Conservation (phyloP, 202 grass and related monocot species). For the Dendrocalamus latiflorus region DNA sequence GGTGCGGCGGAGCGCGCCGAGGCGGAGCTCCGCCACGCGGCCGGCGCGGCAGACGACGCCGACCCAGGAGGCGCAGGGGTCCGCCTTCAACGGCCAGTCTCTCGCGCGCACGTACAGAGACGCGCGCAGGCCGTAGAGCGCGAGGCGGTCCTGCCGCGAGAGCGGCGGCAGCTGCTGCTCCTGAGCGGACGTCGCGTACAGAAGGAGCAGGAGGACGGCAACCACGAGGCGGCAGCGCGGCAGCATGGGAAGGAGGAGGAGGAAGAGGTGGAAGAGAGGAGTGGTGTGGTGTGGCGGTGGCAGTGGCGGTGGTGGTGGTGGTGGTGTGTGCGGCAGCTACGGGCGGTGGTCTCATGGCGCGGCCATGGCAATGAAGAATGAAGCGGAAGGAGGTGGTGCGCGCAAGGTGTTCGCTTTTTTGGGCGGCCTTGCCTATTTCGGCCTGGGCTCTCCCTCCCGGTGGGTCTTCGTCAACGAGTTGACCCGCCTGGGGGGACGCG, state of each 20-base stretch:
- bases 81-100: constrained; percentile 55
- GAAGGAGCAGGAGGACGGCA: not conserved
- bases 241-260: constrained; percentile 21
- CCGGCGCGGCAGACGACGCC: constrained; percentile 55
- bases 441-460: not conserved
- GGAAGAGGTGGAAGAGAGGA: not conserved
- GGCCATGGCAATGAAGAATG: constrained; percentile 5
- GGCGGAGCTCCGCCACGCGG: constrained; percentile 51
- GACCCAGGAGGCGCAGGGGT: constrained; percentile 57
- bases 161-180: constrained; percentile 4
- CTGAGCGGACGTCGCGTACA: not conserved
- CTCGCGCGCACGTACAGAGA: constrained; percentile 60
- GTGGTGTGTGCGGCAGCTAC: not conserved
- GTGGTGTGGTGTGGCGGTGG: not conserved
- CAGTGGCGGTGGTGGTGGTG: too few relatives aligned
- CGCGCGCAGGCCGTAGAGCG: constrained; percentile 55
- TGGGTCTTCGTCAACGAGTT: constrained; percentile 33
- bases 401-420: constrained; percentile 30
- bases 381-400: constrained; percentile 16
- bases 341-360: constrained; percentile 19
- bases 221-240: constrained; percentile 15
- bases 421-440: constrained; percentile 36
- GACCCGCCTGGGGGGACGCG: not conserved
- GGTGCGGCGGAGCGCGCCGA: constrained; percentile 63
- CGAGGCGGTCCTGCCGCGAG: constrained; percentile 32